Base-by-base conservation (phyloP, 139 green algal species). In the Ettlia oleoabundans region DNA sequence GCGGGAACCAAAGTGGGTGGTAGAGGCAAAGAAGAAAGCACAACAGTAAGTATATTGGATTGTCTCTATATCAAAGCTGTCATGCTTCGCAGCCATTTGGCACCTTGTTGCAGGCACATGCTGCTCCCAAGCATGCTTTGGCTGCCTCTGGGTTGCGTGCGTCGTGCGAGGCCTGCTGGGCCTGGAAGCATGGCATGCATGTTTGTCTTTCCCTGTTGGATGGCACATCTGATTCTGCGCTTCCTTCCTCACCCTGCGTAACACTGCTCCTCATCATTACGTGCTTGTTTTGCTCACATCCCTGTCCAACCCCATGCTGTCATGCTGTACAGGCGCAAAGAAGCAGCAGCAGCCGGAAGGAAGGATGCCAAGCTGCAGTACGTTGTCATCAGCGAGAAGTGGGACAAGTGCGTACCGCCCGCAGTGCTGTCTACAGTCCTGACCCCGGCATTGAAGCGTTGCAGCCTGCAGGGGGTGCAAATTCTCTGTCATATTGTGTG, bases 301-400 rank as follows among this genome's bases (percentile, higher is more conserved):
- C 37, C 35, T 43, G 28, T 26, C 22, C 38, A 51, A 21, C 40
- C 0, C 19, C 21, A n/a, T 18, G 42, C 24, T 26, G 0, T 58
- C 38, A 18, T 81, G 32, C 10, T 0, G 15, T 65, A 38, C 86
- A 93, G 86, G 84, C 66, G 88, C 51, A 87, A 88, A 21, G 87
- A 89, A 18, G 86, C 86, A 18, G 90, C 94, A 3, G 85, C 87
- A 1, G 87, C 88, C 9, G 73, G 58, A 6, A 90, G 96, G 30
- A 84, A 88, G 47, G 96, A 99, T 67, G 93, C 95, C 13, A 89
- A 91, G 53, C 73, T 96, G 41, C 88, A 92, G 82, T 86, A 94
- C 61, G 95, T 99, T 0, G 81, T 98, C 3, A 93, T 99, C 3
- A 88, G 41, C 30, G 96, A 98, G 79, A 95, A 94, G 85, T 96